Base-by-base conservation (phyloP, 1,284 basidiomycete genomes). In the Sporisorium graminicola region DNA sequence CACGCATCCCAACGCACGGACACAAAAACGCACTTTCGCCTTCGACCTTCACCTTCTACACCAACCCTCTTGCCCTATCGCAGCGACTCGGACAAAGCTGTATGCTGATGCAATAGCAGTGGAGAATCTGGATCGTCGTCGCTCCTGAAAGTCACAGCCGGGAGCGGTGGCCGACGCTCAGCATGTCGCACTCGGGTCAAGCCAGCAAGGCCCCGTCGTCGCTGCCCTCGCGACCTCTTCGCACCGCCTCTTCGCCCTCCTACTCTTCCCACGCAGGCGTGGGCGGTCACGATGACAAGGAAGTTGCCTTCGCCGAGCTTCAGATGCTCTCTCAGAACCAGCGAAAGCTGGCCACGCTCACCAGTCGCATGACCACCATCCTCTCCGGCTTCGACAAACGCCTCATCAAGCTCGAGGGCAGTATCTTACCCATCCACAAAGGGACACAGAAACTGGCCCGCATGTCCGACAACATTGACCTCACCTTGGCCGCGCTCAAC, bases 341-440 rank as follows among this genome's bases (percentile, higher is more conserved):
- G 66, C 68, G 75, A 7, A 86, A 87, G 40, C 82, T 85, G 7
- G 78, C 79, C 14, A 79, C 76, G 7, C 83, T 87, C 63, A 86
- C 86, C 20, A 77, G 76, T 35, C 70, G 84, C 13, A 87, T 87
- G 86, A 84, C 86, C 24, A 75, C 78, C 20, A 85, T 86, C 58
- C 78, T 87, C 16, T 83, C 83, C n/a, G 80, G 84, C 29, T 86
- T 87, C 65, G 87, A 87, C 72, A 84, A 86, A 58, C 79, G 87
- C 37, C 77, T 85, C 20, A 79, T 78, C 65, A 80, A 78, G 60
- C 78, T 86, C 29, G 85, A 86, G 54, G 77, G 79, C 58, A 82
- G 79, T 58, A 82, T 86, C 49, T 58, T 84, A 18, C 85, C 85
- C 27, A 81, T 86, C 42, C 85, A 86, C 68, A 74, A 74, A 43